These are phyloP conservation scores for Ramaria sp. DNA, from an alignment of 768 basidiomycete species.

Conservation along the genomic window DNA sequence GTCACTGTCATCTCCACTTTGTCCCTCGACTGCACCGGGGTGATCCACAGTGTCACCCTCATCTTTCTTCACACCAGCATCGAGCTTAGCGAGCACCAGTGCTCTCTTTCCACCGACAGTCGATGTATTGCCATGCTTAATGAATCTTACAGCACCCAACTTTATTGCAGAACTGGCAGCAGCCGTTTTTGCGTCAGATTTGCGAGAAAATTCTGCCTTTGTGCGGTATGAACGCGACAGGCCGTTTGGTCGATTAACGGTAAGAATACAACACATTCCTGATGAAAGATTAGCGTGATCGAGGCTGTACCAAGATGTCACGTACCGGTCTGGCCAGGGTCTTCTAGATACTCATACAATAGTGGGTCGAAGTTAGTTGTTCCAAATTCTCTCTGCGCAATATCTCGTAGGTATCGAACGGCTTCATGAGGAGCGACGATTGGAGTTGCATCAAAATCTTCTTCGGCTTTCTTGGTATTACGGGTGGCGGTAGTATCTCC, in stretches of 20 bases:
- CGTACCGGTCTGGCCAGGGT: constrained; percentile 26
- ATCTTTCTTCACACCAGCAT: constrained; percentile 16
- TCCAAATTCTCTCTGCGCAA: constrained; percentile 33
- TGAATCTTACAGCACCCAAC: constrained; percentile 52
- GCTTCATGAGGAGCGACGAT: constrained; percentile 11
- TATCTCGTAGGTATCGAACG: constrained; percentile 29
- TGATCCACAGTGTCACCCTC: neutral
- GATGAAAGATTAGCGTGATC: constrained; percentile 2
- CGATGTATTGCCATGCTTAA: constrained; percentile 32
- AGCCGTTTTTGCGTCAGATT: constrained; percentile 42
- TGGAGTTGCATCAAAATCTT: neutral
- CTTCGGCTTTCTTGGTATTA: neutral
- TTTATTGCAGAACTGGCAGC: constrained; percentile 45
- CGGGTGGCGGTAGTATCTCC: neutral
- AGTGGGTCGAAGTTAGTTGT: constrained; percentile 23
- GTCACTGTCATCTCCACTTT: neutral
- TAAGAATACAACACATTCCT: constrained; percentile 54
- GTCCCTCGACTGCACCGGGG: neutral
- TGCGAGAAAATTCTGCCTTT: constrained; percentile 29
- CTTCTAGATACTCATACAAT: constrained; percentile 36
- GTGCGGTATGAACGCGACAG: constrained; percentile 42
- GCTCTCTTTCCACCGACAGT: constrained; percentile 24
- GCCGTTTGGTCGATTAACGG: constrained; percentile 46
- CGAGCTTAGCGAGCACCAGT: constrained; percentile 22
- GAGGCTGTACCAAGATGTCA: neutral